Evolutionary conservation across 192 early-diverging fungal species (phyloP).

Genomic region (Physocladia obscura): DNA sequence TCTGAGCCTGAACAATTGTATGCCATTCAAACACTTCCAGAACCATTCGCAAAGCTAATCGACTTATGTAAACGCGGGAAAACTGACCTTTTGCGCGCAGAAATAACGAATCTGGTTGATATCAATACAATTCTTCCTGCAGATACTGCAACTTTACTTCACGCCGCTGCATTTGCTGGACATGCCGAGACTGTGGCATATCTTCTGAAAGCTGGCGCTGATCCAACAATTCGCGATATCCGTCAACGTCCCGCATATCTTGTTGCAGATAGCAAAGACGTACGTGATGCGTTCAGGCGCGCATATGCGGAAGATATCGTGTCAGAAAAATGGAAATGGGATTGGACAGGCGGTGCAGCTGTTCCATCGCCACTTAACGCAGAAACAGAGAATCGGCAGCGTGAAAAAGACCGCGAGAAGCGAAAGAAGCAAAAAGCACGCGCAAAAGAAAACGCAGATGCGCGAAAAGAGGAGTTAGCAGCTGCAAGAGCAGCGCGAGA

Average conservation of each 20-base stretch:
- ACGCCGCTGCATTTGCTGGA: constrained; percentile 68
- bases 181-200: constrained; percentile 61
- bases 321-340: background rate
- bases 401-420: constrained; percentile 62
- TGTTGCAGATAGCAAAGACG: constrained; percentile 66
- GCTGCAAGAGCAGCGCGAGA: constrained; percentile 6
- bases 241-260: constrained; percentile 62
- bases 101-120: constrained; percentile 39
- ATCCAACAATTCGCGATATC: constrained; percentile 62
- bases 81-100: constrained; percentile 55
- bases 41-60: constrained; percentile 53
- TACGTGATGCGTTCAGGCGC: constrained; percentile 72
- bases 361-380: constrained; percentile 73
- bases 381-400: constrained; percentile 72
- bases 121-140: constrained; percentile 39
- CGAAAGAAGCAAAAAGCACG: constrained; percentile 64
- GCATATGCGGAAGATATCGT: constrained; percentile 50
- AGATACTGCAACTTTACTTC: constrained; percentile 58
- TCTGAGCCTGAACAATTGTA: background rate
- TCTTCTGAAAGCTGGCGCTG: constrained; percentile 70
- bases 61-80: constrained; percentile 64
- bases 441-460: constrained; percentile 40
- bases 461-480: constrained; percentile 39
- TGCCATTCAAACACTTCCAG: constrained; percentile 28
- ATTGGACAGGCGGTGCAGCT: constrained; percentile 64